Percentiles rank a stretch among this genome's conserved stretches.
Conservation (phyloP, 2,329 filamentous ascomycete species). For the Ophiostoma pallidulum region DNA sequence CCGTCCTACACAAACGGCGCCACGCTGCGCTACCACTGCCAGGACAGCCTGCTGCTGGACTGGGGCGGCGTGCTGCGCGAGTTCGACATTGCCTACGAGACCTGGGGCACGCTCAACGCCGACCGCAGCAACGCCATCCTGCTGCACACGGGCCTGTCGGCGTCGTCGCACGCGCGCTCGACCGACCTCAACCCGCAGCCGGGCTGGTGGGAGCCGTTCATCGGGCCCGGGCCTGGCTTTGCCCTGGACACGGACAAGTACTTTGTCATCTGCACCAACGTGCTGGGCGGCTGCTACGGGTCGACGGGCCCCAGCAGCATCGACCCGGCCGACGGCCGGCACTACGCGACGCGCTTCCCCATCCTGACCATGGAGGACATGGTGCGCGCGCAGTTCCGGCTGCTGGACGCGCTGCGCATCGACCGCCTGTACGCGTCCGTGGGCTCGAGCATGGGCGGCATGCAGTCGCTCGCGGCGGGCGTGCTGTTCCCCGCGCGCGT, state of each 20-base stretch:
- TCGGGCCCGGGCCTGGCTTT: constrained; percentile 59
- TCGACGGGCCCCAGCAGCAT: constrained; percentile 84
- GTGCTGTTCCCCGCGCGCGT: constrained; percentile 76
- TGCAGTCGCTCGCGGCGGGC: constrained; percentile 88
- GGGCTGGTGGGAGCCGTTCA: constrained; percentile 99
- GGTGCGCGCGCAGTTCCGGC: constrained; percentile 88
- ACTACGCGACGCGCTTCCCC: constrained; percentile 89
- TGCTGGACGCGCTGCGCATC: constrained; percentile 73
- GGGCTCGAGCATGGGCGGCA: constrained; percentile 94
- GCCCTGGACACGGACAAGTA: constrained; percentile 87
- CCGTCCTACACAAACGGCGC: constrained; percentile 87
- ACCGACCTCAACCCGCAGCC: constrained; percentile 78
- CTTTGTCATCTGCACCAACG: constrained; percentile 92
- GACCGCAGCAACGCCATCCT: constrained; percentile 84
- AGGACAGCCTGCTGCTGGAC: constrained; percentile 70
- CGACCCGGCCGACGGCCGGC: constrained; percentile 78
- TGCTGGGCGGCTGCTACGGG: constrained; percentile 90
- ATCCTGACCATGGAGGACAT: constrained; percentile 96
- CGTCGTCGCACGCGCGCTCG: constrained; percentile 94
- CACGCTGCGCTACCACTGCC: constrained; percentile 68
- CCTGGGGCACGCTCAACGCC: constrained; percentile 74
- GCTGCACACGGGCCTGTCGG: constrained; percentile 86
- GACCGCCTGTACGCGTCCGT: constrained; percentile 80
- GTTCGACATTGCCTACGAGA: constrained; percentile 87
- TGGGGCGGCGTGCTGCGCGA: constrained; percentile 89